These are phyloP conservation scores for Trichoderma sp. DNA, from an alignment of 2,329 filamentous ascomycete genomes.

Conservation along the genomic window DNA sequence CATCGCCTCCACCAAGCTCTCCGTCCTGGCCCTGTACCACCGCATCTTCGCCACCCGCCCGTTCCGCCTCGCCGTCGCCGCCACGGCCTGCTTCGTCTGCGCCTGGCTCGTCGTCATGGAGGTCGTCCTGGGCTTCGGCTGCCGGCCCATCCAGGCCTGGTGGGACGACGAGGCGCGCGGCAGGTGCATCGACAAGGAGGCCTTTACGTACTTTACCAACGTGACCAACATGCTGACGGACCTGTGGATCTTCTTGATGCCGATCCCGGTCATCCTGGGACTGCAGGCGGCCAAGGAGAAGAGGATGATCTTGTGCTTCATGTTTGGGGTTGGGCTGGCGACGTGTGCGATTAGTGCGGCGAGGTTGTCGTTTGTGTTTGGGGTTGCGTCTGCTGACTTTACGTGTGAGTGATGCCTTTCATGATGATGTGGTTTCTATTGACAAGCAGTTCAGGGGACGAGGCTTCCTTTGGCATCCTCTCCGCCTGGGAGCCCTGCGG, in stretches of 20 bases:
- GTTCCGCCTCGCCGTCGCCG: conserved; percentile 24
- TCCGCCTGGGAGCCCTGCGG: conserved; percentile 30
- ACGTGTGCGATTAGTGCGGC: conserved; percentile 30
- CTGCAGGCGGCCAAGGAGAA: conserved; percentile 26
- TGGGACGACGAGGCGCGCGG: conserved; percentile 20
- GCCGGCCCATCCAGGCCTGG: conserved; percentile 27
- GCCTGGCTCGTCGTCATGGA: conserved; percentile 29
- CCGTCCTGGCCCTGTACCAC: conserved; percentile 28
- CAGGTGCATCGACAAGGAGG: conserved; percentile 28
- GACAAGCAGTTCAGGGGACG: conserved; percentile 21
- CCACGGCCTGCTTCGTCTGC: conserved; percentile 25
- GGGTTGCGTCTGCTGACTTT: conserved; percentile 24
- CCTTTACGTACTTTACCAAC: conserved; percentile 28
- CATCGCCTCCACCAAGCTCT: conserved; percentile 30
- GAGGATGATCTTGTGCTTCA: conserved; percentile 25
- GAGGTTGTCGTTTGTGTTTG: conserved; percentile 28
- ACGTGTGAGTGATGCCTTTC: conserved; percentile 20
- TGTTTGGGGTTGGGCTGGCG: conserved; percentile 30
- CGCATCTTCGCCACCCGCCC: conserved; percentile 27
- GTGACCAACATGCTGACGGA: conserved; percentile 28
- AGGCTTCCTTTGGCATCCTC: conserved; percentile 24
- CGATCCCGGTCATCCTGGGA: conserved; percentile 23
- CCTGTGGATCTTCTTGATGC: conserved; percentile 29
- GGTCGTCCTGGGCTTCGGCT: conserved; percentile 29
- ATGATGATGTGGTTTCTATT: not conserved